Percentiles rank a stretch among this genome's conserved stretches.
These are phyloP conservation scores for Nicotiana obtusifolia DNA, from an alignment of 257 asterid genomes.

Conservation along the genomic window DNA sequence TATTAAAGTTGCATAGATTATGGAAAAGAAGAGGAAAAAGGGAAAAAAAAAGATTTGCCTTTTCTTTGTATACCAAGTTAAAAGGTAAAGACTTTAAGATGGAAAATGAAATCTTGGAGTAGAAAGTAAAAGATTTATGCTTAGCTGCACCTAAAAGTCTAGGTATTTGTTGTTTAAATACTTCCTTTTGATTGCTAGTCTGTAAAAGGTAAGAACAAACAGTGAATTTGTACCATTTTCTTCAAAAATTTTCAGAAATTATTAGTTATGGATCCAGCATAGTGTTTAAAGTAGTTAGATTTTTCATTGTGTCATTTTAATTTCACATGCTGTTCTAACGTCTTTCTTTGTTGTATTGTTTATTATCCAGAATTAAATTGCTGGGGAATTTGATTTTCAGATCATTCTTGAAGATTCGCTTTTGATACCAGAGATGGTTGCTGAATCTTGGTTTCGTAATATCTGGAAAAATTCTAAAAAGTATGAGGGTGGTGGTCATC, in stretches of 20 bases:
- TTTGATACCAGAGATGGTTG: conserved; percentile 48
- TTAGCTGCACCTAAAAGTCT: neutral
- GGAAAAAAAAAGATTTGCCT: neutral
- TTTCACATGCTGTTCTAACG: neutral
- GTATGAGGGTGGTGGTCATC: conserved; percentile 34
- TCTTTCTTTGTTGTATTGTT: neutral
- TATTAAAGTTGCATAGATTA: neutral
- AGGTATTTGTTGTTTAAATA: neutral
- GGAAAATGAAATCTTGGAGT: neutral
- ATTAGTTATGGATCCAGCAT: neutral
- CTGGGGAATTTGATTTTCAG: conserved; percentile 22
- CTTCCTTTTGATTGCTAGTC: neutral
- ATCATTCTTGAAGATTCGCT: neutral
- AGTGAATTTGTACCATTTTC: neutral
- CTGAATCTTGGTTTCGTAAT: conserved; percentile 73
- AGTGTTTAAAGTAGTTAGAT: neutral
- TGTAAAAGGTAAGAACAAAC: neutral
- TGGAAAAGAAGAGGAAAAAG: neutral
- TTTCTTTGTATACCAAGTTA: neutral
- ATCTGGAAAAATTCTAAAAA: conserved; percentile 60
- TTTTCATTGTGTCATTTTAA: neutral
- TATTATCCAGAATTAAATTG: neutral
- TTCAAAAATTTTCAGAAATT: neutral
- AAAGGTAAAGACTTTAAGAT: neutral
- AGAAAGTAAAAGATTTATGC: conserved; percentile 3